These are phyloP conservation scores for Ogataea pilisensis DNA, from an alignment of 805 yeast species.

Conservation along the genomic window DNA sequence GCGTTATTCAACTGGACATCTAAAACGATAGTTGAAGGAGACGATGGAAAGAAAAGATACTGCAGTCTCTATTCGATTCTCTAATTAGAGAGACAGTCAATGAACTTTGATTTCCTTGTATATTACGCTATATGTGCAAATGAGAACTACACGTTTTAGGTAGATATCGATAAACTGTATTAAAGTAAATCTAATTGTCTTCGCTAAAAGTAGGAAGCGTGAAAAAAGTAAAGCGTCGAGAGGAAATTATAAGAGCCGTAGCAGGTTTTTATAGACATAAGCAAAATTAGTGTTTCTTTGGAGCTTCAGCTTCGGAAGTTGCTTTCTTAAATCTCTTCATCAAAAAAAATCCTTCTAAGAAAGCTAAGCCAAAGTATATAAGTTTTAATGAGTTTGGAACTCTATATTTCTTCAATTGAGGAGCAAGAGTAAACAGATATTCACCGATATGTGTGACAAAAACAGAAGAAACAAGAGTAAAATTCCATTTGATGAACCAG, in stretches of 20 bases:
- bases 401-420: slow-evolving; percentile 53
- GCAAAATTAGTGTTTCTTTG: slow-evolving; percentile 6
- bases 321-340: slow-evolving; percentile 38
- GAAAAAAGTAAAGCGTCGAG: too few relatives aligned
- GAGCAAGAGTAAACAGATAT: slow-evolving; percentile 41
- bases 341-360: slow-evolving; percentile 60
- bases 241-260: too few relatives aligned
- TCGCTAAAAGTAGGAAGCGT: too few relatives aligned
- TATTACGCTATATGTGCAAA: too few relatives aligned
- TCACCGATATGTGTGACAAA: slow-evolving; percentile 50
- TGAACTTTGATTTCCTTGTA: too few relatives aligned
- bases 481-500: slow-evolving; percentile 12
- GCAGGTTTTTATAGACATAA: neutral
- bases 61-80: slow-evolving; percentile 19
- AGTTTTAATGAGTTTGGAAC: slow-evolving; percentile 46
- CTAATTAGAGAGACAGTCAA: neutral
- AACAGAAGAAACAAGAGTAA: slow-evolving; percentile 9
- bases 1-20: slow-evolving; percentile 42
- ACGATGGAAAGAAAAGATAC: slow-evolving; percentile 9
- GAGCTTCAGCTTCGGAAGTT: slow-evolving; percentile 13
- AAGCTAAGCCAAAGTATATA: slow-evolving; percentile 49
- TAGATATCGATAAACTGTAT: too few relatives aligned
- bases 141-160: too few relatives aligned
- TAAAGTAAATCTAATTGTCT: too few relatives aligned
- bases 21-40: slow-evolving; percentile 17